phyloP scores from a whole-genome alignment of 1,139 yeast genomes.

The Suhomyces terraborum region DNA sequence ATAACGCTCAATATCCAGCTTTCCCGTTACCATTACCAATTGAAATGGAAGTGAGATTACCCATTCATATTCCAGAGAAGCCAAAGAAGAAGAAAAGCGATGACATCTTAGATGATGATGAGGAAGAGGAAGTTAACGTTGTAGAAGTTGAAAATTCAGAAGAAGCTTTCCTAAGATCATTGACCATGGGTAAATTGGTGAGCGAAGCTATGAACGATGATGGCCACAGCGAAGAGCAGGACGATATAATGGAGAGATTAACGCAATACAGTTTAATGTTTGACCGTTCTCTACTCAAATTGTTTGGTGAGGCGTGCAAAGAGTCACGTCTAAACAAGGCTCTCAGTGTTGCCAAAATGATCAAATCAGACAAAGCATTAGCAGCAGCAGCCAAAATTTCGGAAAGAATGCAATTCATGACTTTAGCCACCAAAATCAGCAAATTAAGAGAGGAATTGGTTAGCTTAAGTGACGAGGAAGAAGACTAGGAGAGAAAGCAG shows the following conservation, averaged over 20 bases:
- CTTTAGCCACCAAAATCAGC: conserved; percentile 67
- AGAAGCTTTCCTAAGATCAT: conserved; percentile 46
- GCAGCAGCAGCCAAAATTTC: conserved; percentile 85
- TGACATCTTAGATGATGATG: conserved; percentile 29
- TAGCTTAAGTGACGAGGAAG: conserved; percentile 26
- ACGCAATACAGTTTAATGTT: conserved; percentile 52
- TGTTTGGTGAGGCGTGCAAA: conserved; percentile 77
- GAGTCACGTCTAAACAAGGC: conserved; percentile 69
- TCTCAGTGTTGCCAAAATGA: conserved; percentile 64
- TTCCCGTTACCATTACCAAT: conserved; percentile 85
- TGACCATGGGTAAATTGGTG: conserved; percentile 52
- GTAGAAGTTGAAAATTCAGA: conserved; percentile 32
- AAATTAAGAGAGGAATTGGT: conserved; percentile 59
- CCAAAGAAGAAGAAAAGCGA: conserved; percentile 18
- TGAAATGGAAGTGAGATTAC: conserved; percentile 71
- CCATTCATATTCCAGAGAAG: conserved; percentile 40
- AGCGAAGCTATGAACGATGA: conserved; percentile 44
- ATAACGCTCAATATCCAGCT: conserved; percentile 50
- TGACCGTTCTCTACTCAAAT: conserved; percentile 73
- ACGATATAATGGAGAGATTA: conserved; percentile 49
- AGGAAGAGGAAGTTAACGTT: conserved; percentile 28
- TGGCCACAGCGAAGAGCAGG: conserved; percentile 36
- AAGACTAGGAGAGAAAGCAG: no score
- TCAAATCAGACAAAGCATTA: conserved; percentile 76
- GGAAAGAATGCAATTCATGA: conserved; percentile 68